Evolutionary conservation across 805 yeast genomes (phyloP).

Genomic region (Kurtzmaniella cleridarum): DNA sequence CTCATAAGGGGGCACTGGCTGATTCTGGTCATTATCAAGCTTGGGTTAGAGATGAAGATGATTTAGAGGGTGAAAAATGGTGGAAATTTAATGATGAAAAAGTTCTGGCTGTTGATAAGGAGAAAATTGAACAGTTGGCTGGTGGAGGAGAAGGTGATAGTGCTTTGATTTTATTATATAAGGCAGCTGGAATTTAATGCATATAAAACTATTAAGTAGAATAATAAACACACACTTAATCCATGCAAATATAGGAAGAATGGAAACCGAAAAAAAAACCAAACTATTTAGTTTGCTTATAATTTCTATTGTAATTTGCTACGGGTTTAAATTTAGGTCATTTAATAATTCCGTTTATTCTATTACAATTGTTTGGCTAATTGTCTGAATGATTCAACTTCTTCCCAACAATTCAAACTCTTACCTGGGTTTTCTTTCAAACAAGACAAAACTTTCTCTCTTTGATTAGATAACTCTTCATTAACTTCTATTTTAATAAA

Average conservation of each 20-base stretch:
- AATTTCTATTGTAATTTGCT: too few species aligned
- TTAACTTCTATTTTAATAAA: conserved; percentile 26
- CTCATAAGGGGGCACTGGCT: conserved; percentile 93
- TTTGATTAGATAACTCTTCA: conserved; percentile 40
- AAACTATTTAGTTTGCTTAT: background rate
- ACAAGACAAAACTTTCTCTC: conserved; percentile 51
- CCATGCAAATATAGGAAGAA: background rate
- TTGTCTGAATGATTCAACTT: conserved; percentile 63
- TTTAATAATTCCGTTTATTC: conserved; percentile 1
- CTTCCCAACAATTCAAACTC: conserved; percentile 79
- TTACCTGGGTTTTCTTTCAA: conserved; percentile 56
- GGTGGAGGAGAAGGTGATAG: conserved; percentile 99
- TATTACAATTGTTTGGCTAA: conserved; percentile 44
- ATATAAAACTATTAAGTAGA: background rate
- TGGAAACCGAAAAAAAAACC: too few species aligned
- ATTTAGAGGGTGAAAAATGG: conserved; percentile 72
- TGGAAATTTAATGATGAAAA: conserved; percentile 93
- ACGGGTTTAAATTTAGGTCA: conserved; percentile 5
- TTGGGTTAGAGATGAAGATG: conserved; percentile 67
- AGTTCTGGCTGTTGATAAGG: conserved; percentile 70
- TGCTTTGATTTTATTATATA: conserved; percentile 83
- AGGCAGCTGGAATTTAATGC: conserved; percentile 59
- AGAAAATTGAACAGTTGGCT: conserved; percentile 76
- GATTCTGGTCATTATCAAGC: conserved; percentile 98
- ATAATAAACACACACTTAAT: background rate